Evolutionary conservation across 257 asterid species (phyloP), one percentile per base, ranked within the genome.

Genomic region (Solanum chiquidenum): DNA sequence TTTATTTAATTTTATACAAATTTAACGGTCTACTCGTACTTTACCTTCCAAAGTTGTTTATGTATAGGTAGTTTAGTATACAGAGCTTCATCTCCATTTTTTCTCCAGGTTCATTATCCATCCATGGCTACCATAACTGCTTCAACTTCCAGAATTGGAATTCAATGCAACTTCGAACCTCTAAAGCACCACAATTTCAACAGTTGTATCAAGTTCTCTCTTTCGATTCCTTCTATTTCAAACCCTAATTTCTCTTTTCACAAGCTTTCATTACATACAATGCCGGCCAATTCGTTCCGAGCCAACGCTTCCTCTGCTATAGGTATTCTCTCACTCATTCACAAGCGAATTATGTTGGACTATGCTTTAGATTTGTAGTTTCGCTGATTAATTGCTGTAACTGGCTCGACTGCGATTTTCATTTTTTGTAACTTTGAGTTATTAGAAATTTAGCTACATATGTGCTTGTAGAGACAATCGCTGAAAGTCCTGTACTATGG

Each of bases 281-380:
- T 72, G 80, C 68, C 72, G 1, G 6, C 25, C 84, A 40, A 72
- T 55, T 72, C 52, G 9, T 5, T 88, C 86, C 75, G 69, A 58
- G 80, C 29, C 40, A 73, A 88, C 40, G 86, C 88, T 49, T 88
- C 87, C 49, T 58, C 86, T 27, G 83, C 86, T 31, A 75, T 31
- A 3, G 88, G 88, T 88, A 55, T 25, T 6, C 7, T 38, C 42
- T 21, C 40, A 35, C 76, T 13, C 34, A 44, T 52, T n/a, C 27
- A 27, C 87, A 35, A 44, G 20, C 60, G 29, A 75, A 75, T 35
- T 38, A 21, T 38, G 55, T 42, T 23, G 33, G 83, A 21, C 29
- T 74, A 21, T 74, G 52, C 29, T 35, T 74, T 74, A 20, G 10
- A 74, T 74, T 21, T 74, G 3, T 35, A 20, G 82, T 33, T 74